These are phyloP conservation scores for Trichoderma sp. DNA, from an alignment of 2,329 filamentous ascomycete species.

Conservation along the genomic window DNA sequence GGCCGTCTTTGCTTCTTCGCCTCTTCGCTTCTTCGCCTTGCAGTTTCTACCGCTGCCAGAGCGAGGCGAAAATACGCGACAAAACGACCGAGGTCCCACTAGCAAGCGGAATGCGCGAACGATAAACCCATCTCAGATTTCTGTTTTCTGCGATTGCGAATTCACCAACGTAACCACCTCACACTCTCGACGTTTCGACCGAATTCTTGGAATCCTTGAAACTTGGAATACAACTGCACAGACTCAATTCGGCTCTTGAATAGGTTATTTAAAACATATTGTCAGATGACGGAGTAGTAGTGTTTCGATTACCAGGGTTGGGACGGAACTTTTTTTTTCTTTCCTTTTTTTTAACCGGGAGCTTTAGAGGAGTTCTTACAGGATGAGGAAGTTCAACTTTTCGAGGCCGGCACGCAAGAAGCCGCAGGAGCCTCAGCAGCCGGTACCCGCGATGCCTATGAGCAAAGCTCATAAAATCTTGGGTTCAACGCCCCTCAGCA, in stretches of 20 bases:
- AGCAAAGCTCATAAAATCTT: constrained; percentile 53
- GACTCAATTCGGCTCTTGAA: neutral
- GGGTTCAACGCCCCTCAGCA: constrained; percentile 44
- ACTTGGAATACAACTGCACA: neutral
- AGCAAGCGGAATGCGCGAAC: constrained; percentile 11
- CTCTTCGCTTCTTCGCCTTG: neutral
- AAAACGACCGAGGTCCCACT: constrained; percentile 1
- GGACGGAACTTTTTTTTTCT: constrained; percentile 14
- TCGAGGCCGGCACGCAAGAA: constrained; percentile 48
- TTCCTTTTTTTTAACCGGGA: neutral
- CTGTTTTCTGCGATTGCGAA: neutral
- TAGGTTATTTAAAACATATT: neutral
- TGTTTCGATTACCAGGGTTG: constrained; percentile 9
- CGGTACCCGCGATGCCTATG: constrained; percentile 37
- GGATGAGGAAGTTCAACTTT: constrained; percentile 48
- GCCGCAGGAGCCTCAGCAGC: constrained; percentile 28
- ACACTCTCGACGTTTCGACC: neutral
- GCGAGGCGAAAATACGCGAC: neutral
- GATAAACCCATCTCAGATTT: neutral
- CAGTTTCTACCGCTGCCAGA: neutral
- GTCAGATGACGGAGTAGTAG: constrained; percentile 7
- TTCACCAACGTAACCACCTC: neutral
- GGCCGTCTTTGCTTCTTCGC: neutral
- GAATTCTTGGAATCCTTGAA: neutral
- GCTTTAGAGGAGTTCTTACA: constrained; percentile 10